Percentiles rank a stretch among this genome's conserved stretches.
Evolutionary conservation across 108 stramenopile genomes (phyloP).

Genomic region (Cyclostephanos tholiformis): DNA sequence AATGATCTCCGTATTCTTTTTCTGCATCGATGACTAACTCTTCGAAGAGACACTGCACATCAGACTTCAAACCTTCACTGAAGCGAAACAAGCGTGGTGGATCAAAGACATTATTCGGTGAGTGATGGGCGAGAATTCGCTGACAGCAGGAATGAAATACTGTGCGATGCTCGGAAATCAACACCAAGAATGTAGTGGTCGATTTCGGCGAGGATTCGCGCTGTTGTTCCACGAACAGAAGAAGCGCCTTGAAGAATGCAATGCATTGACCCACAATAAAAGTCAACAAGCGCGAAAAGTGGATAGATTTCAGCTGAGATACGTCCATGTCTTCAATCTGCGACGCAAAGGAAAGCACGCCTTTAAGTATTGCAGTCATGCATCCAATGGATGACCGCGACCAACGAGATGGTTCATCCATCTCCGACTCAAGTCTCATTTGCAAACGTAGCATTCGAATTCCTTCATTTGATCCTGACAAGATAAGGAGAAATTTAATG

Average conservation of each 20-base stretch:
- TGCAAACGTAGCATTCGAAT: constrained; percentile 33
- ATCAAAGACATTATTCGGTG: background rate
- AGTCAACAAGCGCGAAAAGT: constrained; percentile 6
- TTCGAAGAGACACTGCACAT: constrained; percentile 29
- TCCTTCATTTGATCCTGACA: constrained; percentile 40
- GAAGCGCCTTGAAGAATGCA: constrained; percentile 34
- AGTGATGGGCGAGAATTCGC: constrained; percentile 16
- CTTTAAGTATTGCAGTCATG: constrained; percentile 27
- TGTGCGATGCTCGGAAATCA: constrained; percentile 30
- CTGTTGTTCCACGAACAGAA: constrained; percentile 27
- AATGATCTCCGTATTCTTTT: too few species aligned
- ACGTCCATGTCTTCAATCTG: constrained; percentile 9
- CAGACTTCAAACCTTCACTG: constrained; percentile 34
- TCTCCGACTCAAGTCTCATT: constrained; percentile 29
- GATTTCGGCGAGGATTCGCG: background rate
- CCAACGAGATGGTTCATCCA: constrained; percentile 30
- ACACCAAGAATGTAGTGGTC: constrained; percentile 8
- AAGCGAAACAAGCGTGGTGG: constrained; percentile 16
- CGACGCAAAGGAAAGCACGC: constrained; percentile 10
- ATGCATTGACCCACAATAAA: constrained; percentile 35
- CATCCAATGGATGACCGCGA: constrained; percentile 41
- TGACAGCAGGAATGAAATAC: constrained; percentile 38
- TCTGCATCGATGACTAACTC: constrained; percentile 13
- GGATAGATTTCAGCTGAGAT: background rate
- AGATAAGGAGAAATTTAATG: constrained; percentile 27